phyloP scores from a whole-genome alignment of 2,329 filamentous ascomycete species.

The Claviceps pusilla region DNA sequence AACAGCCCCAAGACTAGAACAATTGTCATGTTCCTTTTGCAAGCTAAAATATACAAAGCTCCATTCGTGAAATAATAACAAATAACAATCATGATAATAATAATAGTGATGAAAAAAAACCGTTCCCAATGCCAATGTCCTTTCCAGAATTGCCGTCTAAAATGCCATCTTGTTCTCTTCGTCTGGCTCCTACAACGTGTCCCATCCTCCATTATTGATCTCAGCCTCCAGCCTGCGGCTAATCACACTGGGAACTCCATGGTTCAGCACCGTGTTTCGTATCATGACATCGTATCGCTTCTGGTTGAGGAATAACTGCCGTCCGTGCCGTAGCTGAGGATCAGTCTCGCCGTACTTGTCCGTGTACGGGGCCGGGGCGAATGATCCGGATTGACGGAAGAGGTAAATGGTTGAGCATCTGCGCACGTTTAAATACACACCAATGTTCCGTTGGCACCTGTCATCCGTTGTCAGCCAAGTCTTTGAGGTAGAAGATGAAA shows the following conservation, averaged over 20 bases:
- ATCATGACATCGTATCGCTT: slow-evolving; percentile 83
- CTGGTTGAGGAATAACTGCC: slow-evolving; percentile 86
- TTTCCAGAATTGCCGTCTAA: slow-evolving; percentile 6
- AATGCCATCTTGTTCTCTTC: neutral
- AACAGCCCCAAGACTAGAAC: too few relatives aligned
- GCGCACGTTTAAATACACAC: slow-evolving; percentile 91
- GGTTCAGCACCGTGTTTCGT: slow-evolving; percentile 70
- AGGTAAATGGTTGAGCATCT: slow-evolving; percentile 88
- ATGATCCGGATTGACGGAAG: slow-evolving; percentile 69
- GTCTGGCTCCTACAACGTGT: slow-evolving; percentile 37
- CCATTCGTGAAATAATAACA: too few relatives aligned
- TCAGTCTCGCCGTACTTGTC: slow-evolving; percentile 94
- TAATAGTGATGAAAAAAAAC: too few relatives aligned
- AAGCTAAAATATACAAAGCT: too few relatives aligned
- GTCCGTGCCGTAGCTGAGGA: slow-evolving; percentile 70
- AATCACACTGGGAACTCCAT: slow-evolving; percentile 79
- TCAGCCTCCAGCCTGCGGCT: slow-evolving; percentile 83
- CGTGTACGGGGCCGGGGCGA: slow-evolving; percentile 77
- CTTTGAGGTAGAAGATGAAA: neutral
- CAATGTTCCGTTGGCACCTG: slow-evolving; percentile 77
- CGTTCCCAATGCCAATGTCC: neutral
- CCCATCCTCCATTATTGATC: slow-evolving; percentile 95
- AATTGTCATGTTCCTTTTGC: too few relatives aligned
- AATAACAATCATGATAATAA: too few relatives aligned
- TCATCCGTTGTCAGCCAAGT: neutral